Base-by-base conservation (phyloP, 768 basidiomycete species). In the Lentinula sp. region DNA sequence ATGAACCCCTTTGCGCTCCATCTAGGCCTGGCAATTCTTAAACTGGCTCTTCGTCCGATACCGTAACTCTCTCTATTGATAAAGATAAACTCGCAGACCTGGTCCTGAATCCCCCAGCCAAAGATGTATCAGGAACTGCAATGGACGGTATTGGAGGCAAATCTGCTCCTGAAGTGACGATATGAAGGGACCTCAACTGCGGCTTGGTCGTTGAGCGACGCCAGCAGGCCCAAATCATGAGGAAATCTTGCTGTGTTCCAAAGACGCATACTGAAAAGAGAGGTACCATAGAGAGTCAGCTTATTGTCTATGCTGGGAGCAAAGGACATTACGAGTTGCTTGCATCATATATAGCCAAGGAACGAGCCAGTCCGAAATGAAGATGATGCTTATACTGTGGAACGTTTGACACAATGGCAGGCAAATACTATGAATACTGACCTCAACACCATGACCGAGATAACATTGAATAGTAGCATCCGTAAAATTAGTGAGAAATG, bases 181-280 rank as follows among this genome's bases (percentile, higher is more conserved):
- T 15, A 5, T 43, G 55, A 23, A 56, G 15, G 2, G 18, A 39
- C n/a, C 31, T 16, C 3, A 56, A 56, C 5, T 40, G 58, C 15
- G 15, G 37, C 34, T 49, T 45, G 9, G 42, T 5, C 8, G 9
- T 23, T 28, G 40, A 32, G 39, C 28, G 40, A 28, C 40, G 37
- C 21, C 18, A 56, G 15, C 21, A 42, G 9, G 55, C n/a, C 57
- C 57, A 49, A 34, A 18, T 13, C 8, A 9, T 18, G 8, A 59
- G 57, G 16, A 59, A 15, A 18, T 59, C 57, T 28, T 73, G 75
- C 63, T 82, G 81, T 6, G 75, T 70, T 34, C 78, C 83, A 65
- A 85, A 82, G 5, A 84, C 67, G 37, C 82, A 53, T 53, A 79
- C 74, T 3, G 79, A 78, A 0, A 71, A 74, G 16, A 84, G 66